Evolutionary conservation across 306 rosid species (phyloP), one percentile per base, ranked within the genome.

Genomic region (Cicer chorassanicum): DNA sequence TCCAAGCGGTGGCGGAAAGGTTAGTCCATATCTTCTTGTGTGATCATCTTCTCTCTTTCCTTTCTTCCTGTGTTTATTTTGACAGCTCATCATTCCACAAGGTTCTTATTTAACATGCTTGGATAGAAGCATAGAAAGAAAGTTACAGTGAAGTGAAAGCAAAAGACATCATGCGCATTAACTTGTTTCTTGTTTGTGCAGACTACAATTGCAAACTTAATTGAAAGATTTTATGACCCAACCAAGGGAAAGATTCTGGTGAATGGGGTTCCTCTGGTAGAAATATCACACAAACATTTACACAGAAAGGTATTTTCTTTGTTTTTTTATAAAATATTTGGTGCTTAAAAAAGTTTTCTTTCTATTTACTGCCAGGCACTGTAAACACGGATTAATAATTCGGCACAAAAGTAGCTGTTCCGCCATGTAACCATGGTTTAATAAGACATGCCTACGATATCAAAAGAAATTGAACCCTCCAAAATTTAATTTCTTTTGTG

Each of bases 1-100:
- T 77, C 97, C 96, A 10, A 92, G 97, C 5, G 97, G 96, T 40
- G 97, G 97, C 0, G 96, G 97, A 79, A 92, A 92, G 86, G 97
- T 89, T 70, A 38, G 29, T 67, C 21, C 68, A 63, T 68, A 43
- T 36, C 4, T 24, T 73, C 77, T 51, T 74, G 6, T 74, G 6
- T 6, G 67, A 14, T 55, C 79, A n/a, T 65, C 24, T 54, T 69
- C 1, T 53, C 43, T 50, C 43, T 41, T 44, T 14, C 62, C 7
- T 38, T 65, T 56, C 54, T 70, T 50, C 21, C n/a, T 39, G 1
- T 65, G 40, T 49, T 82, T 69, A 13, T 49, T 57, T 79, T 42
- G 18, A 48, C 44, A 46, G 62, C 16, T 57, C 66, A 42, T 79
- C 69, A 51, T 45, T 80, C 49, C 69, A 49, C 46, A 66, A 50